phyloP scores from a whole-genome alignment of 1,284 basidiomycete species.

The Polyporus tsugae region DNA sequence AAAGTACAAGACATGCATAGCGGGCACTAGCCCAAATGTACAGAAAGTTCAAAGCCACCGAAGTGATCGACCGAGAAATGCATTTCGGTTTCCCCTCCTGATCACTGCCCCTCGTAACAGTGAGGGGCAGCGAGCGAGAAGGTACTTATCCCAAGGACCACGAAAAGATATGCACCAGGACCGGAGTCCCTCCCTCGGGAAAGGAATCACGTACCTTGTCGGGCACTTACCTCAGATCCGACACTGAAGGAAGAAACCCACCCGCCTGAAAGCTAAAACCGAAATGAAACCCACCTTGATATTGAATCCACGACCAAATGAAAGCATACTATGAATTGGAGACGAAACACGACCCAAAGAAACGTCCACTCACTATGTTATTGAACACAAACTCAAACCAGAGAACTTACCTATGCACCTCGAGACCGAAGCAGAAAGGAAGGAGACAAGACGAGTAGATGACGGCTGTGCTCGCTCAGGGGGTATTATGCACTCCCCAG shows the following conservation, averaged over 20 bases:
- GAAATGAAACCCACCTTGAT: not conserved
- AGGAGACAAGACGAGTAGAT: not conserved
- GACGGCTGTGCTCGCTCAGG: not conserved
- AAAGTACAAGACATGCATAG: not conserved
- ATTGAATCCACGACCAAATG: not conserved
- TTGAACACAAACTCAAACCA: not conserved
- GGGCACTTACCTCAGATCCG: not conserved
- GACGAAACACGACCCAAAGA: not conserved
- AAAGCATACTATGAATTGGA: not conserved
- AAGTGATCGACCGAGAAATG: not conserved
- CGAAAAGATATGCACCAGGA: slow-evolving; percentile 9
- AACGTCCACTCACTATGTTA: not conserved
- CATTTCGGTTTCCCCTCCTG: slow-evolving; percentile 9
- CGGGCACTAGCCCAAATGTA: too few relatives aligned
- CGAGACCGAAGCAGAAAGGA: not conserved
- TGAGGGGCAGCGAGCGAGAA: not conserved
- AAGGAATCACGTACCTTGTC: not conserved
- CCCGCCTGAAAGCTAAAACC: not conserved
- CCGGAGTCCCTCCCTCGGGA: slow-evolving; percentile 7
- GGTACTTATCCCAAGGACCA: slow-evolving; percentile 8
- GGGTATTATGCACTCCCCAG: not conserved
- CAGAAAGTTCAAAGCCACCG: not conserved
- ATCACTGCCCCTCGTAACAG: not conserved
- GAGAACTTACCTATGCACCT: not conserved
- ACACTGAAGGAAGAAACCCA: not conserved